A percentile compares a stretch with the other conserved stretches of the same genome.
phyloP scores from a whole-genome alignment of 495 filamentous ascomycete species.

The Neurospora africana region DNA sequence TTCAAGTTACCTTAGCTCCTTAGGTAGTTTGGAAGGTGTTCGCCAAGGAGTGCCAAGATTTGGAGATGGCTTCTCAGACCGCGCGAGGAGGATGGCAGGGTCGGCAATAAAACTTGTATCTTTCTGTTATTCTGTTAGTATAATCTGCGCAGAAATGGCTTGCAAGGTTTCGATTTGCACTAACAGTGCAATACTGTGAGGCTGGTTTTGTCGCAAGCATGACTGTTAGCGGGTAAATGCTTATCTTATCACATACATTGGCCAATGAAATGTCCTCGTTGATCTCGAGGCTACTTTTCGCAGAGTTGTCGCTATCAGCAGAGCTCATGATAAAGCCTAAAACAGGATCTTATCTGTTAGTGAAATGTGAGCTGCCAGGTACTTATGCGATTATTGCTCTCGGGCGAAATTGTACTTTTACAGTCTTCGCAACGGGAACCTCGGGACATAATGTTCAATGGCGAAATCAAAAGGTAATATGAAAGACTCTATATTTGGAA shows the following conservation, averaged over 20 bases:
- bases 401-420: background rate
- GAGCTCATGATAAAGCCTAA: background rate
- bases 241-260: background rate
- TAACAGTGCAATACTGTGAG: background rate
- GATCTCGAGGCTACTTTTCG: background rate
- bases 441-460: background rate
- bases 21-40: background rate
- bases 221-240: background rate
- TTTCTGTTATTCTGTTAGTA: background rate
- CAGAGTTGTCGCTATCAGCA: background rate
- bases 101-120: background rate
- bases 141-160: no score
- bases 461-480: background rate
- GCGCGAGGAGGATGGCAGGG: background rate
- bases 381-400: background rate
- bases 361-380: background rate
- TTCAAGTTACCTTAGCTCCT: no score
- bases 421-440: background rate
- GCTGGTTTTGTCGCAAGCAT: background rate
- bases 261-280: background rate
- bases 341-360: background rate
- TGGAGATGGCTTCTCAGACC: background rate
- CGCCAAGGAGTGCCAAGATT: background rate
- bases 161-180: background rate
- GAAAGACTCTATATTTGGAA: background rate